Percentiles rank a stretch among this genome's conserved stretches.
Evolutionary conservation across 768 basidiomycete species (phyloP).

Genomic region (Kwoniella newhampshirensis): DNA sequence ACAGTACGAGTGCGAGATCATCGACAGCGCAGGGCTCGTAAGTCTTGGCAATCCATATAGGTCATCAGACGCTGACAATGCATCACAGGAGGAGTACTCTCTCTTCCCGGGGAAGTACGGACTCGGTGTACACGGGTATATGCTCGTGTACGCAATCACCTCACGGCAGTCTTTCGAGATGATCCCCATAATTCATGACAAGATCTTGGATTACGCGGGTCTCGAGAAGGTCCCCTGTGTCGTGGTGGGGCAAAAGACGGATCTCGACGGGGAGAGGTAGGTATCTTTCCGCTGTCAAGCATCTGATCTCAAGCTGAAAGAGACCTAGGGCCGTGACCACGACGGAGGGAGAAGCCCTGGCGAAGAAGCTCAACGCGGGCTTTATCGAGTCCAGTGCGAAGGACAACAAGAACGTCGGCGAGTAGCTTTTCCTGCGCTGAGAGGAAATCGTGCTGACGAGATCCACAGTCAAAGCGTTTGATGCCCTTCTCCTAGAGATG

Average conservation of each 20-base stretch:
- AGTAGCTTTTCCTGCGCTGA: slow-evolving; percentile 58
- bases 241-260: slow-evolving; percentile 88
- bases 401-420: slow-evolving; percentile 80
- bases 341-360: slow-evolving; percentile 73
- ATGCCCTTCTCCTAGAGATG: slow-evolving; percentile 51
- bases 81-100: slow-evolving; percentile 82
- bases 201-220: slow-evolving; percentile 85
- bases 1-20: slow-evolving; percentile 94
- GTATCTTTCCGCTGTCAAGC: slow-evolving; percentile 1
- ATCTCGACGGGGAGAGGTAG: slow-evolving; percentile 69
- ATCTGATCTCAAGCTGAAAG: neutral
- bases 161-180: slow-evolving; percentile 89
- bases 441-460: neutral
- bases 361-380: slow-evolving; percentile 68
- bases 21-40: slow-evolving; percentile 97
- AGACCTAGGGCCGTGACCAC: slow-evolving; percentile 67
- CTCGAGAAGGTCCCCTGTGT: slow-evolving; percentile 83
- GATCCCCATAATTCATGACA: slow-evolving; percentile 89
- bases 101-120: slow-evolving; percentile 91
- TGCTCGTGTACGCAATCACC: slow-evolving; percentile 93
- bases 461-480: slow-evolving; percentile 47
- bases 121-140: slow-evolving; percentile 94
- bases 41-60: slow-evolving; percentile 39
- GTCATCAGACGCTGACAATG: neutral
- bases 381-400: slow-evolving; percentile 89